Percentiles rank a stretch among this genome's conserved stretches.
Conservation (phyloP, 768 basidiomycete species). For the Sporobolomyces pararoseus region DNA sequence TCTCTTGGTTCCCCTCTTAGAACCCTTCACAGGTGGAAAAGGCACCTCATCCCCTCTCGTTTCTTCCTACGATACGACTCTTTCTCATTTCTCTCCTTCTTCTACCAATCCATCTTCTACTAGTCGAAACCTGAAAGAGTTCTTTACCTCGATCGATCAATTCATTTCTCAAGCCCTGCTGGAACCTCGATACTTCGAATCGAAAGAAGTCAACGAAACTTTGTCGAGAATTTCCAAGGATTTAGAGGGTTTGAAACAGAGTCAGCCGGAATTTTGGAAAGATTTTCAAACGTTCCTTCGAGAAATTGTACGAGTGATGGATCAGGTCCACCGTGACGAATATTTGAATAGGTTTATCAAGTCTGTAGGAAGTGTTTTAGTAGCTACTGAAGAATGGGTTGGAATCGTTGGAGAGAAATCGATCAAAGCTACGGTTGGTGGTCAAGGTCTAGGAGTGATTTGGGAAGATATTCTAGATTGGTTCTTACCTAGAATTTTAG, state of each 20-base stretch:
- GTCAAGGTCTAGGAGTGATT: neutral
- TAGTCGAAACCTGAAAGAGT: conserved; percentile 21
- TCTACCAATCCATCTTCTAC: conserved; percentile 59
- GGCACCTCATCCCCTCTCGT: too few relatives aligned
- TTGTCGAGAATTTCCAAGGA: too few relatives aligned
- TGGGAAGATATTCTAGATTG: conserved; percentile 38
- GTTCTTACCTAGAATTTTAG: conserved; percentile 29
- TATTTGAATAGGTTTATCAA: neutral
- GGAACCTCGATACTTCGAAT: conserved; percentile 1
- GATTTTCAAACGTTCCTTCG: neutral
- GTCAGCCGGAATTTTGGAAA: neutral
- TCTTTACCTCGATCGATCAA: conserved; percentile 10
- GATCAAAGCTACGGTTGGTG: neutral
- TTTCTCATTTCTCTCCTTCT: neutral
- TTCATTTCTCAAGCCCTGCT: conserved; percentile 10
- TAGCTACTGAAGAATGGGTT: conserved; percentile 2
- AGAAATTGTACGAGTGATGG: neutral
- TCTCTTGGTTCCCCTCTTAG: too few relatives aligned
- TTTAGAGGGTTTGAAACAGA: neutral
- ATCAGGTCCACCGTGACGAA: neutral
- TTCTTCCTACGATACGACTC: too few relatives aligned
- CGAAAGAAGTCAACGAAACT: neutral
- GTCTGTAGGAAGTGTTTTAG: neutral
- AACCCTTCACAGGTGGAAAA: too few relatives aligned
- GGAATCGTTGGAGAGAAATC: neutral